These are phyloP conservation scores for Batkoa obscura DNA, from an alignment of 371 early-diverging fungal species.

Conservation along the genomic window DNA sequence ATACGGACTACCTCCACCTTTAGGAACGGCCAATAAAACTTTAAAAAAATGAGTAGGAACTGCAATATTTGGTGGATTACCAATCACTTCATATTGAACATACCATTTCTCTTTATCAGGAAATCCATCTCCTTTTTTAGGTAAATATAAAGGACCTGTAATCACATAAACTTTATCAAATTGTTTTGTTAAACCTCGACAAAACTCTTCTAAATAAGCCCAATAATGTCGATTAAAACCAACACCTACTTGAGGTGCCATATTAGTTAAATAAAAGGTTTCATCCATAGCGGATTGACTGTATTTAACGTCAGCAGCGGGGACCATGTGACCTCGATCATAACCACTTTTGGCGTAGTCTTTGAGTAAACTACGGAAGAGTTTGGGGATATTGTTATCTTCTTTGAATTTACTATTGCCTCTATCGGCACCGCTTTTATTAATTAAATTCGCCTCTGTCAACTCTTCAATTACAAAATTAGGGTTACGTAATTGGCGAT, in stretches of 20 bases:
- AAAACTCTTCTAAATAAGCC: constrained; percentile 60
- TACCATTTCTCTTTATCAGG: constrained; percentile 51
- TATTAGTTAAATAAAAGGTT: constrained; percentile 58
- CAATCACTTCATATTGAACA: constrained; percentile 77
- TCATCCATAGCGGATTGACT: constrained; percentile 55
- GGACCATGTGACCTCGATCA: constrained; percentile 70
- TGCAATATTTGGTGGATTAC: constrained; percentile 66
- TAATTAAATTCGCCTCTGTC: constrained; percentile 33
- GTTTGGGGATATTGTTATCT: constrained; percentile 34
- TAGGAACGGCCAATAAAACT: constrained; percentile 37
- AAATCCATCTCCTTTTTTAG: constrained; percentile 39
- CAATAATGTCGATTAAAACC: constrained; percentile 74
- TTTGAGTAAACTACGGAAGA: constrained; percentile 40
- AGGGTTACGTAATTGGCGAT: constrained; percentile 62
- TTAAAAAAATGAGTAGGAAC: constrained; percentile 92
- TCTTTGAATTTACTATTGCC: constrained; percentile 47
- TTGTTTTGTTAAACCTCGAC: constrained; percentile 32
- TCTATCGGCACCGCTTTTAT: constrained; percentile 30
- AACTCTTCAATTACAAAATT: constrained; percentile 68
- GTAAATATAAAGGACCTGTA: constrained; percentile 64
- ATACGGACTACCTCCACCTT: constrained; percentile 15
- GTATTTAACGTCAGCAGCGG: constrained; percentile 60
- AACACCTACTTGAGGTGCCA: constrained; percentile 61
- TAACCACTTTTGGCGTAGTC: constrained; percentile 55
- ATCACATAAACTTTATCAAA: constrained; percentile 57